phyloP scores from a whole-genome alignment of 2,329 filamentous ascomycete species.

The Xylariaceae sp. region DNA sequence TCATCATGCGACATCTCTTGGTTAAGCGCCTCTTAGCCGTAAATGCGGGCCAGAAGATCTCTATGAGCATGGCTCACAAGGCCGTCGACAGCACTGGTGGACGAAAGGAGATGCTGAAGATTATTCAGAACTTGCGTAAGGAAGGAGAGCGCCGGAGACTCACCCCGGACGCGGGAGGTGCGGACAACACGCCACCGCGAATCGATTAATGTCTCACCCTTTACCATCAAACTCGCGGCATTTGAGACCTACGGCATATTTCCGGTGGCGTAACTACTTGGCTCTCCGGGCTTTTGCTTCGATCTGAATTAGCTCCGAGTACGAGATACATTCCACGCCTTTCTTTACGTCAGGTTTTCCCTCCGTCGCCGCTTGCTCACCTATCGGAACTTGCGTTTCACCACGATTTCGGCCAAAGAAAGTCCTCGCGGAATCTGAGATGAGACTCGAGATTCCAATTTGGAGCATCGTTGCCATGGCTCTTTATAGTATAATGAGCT shows the following conservation, averaged over 20 bases:
- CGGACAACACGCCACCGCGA: conserved; percentile 37
- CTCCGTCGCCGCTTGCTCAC: not conserved
- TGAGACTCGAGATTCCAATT: not conserved
- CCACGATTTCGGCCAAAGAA: not conserved
- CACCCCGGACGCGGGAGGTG: conserved; percentile 27
- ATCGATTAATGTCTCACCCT: conserved; percentile 35
- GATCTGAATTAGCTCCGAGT: not conserved
- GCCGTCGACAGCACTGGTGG: conserved; percentile 74
- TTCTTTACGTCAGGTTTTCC: not conserved
- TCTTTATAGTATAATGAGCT: not conserved
- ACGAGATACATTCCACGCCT: not conserved
- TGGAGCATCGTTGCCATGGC: not conserved
- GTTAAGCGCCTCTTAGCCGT: conserved; percentile 75
- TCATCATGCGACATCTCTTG: conserved; percentile 91
- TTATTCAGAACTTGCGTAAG: conserved; percentile 80
- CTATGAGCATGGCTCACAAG: conserved; percentile 86
- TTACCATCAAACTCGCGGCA: not conserved
- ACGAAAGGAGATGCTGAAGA: conserved; percentile 84
- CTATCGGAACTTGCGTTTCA: not conserved
- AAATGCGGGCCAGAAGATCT: conserved; percentile 78
- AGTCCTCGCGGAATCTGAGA: not conserved
- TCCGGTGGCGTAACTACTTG: not conserved
- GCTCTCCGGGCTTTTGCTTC: not conserved
- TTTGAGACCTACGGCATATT: not conserved
- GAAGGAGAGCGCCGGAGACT: conserved; percentile 72